phyloP scores from a whole-genome alignment of 2,329 filamentous ascomycete species.

The Diaporthe sp. region DNA sequence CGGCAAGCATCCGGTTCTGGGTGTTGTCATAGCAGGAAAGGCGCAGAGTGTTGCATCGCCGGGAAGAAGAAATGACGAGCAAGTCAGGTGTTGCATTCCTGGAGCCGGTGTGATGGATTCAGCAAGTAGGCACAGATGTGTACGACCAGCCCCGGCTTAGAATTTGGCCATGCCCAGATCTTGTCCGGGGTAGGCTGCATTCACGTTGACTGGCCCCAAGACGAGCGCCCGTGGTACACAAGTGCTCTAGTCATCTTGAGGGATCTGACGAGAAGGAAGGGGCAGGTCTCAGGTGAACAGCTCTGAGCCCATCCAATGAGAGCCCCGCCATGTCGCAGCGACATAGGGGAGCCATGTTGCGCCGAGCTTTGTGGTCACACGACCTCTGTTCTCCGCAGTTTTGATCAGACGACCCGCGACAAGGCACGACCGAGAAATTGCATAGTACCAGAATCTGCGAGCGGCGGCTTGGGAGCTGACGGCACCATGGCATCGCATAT shows the following conservation, averaged over 20 bases:
- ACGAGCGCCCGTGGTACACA: constrained; percentile 13
- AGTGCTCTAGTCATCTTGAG: background rate
- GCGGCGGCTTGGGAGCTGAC: constrained; percentile 13
- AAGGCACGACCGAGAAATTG: constrained; percentile 3
- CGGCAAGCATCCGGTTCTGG: background rate
- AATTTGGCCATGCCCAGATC: background rate
- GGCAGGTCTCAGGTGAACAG: constrained; percentile 4
- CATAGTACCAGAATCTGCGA: constrained; percentile 18
- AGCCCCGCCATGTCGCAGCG: background rate
- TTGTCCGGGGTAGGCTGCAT: background rate
- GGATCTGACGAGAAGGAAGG: constrained; percentile 17
- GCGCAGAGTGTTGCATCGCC: constrained; percentile 15
- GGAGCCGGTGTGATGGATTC: constrained; percentile 30
- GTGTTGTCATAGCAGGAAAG: background rate
- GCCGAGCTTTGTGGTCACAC: constrained; percentile 38
- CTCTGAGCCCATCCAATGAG: constrained; percentile 3
- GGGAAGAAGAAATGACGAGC: background rate
- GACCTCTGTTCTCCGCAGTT: constrained; percentile 38
- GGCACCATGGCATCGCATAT: background rate
- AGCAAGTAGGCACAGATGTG: constrained; percentile 19
- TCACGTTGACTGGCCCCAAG: background rate
- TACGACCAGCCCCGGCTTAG: constrained; percentile 4
- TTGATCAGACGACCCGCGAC: constrained; percentile 39
- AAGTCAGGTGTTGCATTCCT: constrained; percentile 24
- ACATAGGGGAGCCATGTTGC: constrained; percentile 21